Evolutionary conservation across 805 yeast species (phyloP).

Genomic region (Candida coquimbonensis): DNA sequence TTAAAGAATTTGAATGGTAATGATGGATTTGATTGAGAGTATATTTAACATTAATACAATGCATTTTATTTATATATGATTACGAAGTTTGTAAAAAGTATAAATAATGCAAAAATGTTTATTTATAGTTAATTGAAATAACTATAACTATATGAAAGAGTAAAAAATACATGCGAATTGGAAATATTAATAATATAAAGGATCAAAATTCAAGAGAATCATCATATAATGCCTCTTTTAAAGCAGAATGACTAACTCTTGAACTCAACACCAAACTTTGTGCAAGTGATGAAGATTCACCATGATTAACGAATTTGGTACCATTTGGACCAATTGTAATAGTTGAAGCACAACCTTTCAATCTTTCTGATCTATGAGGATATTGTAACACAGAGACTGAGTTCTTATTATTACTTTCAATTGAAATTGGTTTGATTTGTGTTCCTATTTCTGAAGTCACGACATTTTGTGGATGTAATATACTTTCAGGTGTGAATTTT

Average conservation of each 20-base stretch:
- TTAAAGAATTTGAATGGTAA: conserved; percentile 3
- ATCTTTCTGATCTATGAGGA: conserved; percentile 5
- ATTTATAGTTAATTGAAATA: not conserved
- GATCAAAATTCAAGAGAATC: conserved; percentile 1
- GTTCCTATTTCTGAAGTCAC: conserved; percentile 19
- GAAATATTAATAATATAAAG: not conserved
- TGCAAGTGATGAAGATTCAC: conserved; percentile 19
- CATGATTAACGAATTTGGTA: conserved; percentile 21
- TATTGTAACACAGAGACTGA: not conserved
- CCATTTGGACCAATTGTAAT: conserved; percentile 23
- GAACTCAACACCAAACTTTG: conserved; percentile 18
- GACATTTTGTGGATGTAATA: conserved; percentile 7
- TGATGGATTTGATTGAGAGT: conserved; percentile 4
- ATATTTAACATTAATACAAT: not conserved
- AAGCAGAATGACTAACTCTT: conserved; percentile 20
- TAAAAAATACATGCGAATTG: not conserved
- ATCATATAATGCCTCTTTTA: conserved; percentile 19
- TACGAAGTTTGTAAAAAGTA: not conserved
- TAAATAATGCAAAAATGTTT: not conserved
- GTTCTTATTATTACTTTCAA: not conserved
- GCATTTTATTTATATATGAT: not conserved
- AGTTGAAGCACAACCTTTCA: conserved; percentile 21
- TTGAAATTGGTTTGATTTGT: conserved; percentile 7
- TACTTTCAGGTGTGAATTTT: conserved; percentile 8
- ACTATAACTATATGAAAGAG: not conserved